Evolutionary conservation across 1,139 yeast genomes (phyloP), one percentile per base, ranked within the genome.

Genomic region (Insectozyma bohioensis): DNA sequence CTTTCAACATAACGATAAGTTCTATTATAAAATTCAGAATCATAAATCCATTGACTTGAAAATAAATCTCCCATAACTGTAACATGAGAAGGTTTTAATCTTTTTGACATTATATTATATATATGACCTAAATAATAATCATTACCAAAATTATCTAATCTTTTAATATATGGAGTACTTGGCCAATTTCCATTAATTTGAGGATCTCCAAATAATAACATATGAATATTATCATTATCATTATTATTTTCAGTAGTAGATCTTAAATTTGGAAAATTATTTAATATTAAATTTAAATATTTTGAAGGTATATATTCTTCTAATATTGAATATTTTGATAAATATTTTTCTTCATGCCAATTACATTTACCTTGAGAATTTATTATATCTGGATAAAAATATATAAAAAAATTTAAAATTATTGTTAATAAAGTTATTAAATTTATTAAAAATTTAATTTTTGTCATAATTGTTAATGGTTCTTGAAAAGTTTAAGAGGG

Each of bases 21-120:
- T 39, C 98, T 71, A 51, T 80, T 78, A 54, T 72, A 80, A 56
- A 86, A 92, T 56, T 90, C 97, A 11, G 79, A 73, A 58, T 88
- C 96, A 26, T 72, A 72, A 42, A 92, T 87, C 97, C 98, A 92
- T 61, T 92, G 98, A 10, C 94, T 83, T n/a, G 95, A 85, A 43
- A 92, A 79, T 44, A 87, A 68, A 58, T 92, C 98, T 1, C 98
- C 98, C 79, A 92, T 74, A 0, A 88, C 95, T 0, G 86, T 85
- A 8, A 86, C 90, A 56, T 82, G 90, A 18, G 81, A 72, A 1
- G 98, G 98, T 3, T 66, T 46, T 40, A 85, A 61, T 42, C 88
- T 61, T 9, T 51, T 48, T 44, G 74, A 72, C 84, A 90, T 80
- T 10, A 74, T 71, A 1, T 58, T 48, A 55, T 83, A 88, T 24